Conservation (phyloP, 352 stramenopile species). For the Phytopythium chamaehyphon region DNA sequence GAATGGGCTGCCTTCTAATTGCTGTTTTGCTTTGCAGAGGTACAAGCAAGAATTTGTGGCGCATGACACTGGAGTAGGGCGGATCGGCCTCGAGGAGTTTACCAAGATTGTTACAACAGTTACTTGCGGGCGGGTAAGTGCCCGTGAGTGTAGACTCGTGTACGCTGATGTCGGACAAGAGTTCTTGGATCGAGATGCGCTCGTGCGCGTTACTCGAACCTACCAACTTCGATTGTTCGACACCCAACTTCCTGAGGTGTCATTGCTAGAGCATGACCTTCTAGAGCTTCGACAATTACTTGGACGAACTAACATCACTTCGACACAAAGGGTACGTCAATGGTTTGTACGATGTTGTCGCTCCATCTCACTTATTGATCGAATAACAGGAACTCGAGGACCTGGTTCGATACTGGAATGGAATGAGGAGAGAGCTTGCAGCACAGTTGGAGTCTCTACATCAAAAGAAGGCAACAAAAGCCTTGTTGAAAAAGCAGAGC, state of each 20-base stretch:
- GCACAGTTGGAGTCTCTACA: constrained; percentile 52
- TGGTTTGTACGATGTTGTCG: not conserved
- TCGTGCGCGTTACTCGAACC: constrained; percentile 45
- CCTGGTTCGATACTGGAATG: constrained; percentile 54
- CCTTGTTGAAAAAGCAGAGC: constrained; percentile 47
- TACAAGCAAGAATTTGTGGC: constrained; percentile 49
- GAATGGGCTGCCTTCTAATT: not conserved
- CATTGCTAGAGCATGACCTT: constrained; percentile 40
- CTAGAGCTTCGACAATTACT: constrained; percentile 43
- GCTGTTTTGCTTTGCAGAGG: constrained; percentile 12
- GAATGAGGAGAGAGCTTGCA: constrained; percentile 40
- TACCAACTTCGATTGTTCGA: constrained; percentile 65
- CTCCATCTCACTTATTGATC: not conserved
- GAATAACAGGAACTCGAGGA: constrained; percentile 52
- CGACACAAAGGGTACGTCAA: constrained; percentile 21
- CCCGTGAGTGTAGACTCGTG: constrained; percentile 56
- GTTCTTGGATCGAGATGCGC: constrained; percentile 48
- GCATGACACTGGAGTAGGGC: constrained; percentile 35
- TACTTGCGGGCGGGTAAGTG: constrained; percentile 36
- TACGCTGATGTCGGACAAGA: constrained; percentile 61
- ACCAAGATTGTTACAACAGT: constrained; percentile 66
- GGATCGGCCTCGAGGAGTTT: constrained; percentile 69
- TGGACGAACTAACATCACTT: constrained; percentile 53
- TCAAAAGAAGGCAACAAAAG: constrained; percentile 62
- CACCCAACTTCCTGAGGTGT: constrained; percentile 39